phyloP scores from a whole-genome alignment of 2,329 filamentous ascomycete genomes.

The Claviceps spartinae region DNA sequence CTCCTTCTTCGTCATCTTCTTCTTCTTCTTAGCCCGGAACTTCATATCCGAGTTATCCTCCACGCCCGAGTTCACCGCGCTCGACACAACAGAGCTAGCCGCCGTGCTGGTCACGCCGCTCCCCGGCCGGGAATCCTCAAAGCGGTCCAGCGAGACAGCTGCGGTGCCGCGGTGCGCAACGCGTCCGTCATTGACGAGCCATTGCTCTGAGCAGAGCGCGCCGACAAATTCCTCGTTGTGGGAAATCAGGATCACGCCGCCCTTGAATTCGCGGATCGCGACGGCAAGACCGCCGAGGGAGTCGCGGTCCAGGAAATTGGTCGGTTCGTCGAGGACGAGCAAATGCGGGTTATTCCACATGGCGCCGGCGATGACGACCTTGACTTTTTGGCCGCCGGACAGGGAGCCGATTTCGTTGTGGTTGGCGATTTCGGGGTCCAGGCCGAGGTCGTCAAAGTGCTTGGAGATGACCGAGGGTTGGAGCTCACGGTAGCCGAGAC shows the following conservation, averaged over 20 bases:
- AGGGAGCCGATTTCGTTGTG: slow-evolving; percentile 96
- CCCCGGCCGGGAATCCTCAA: slow-evolving; percentile 67
- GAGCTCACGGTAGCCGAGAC: slow-evolving; percentile 87
- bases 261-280: slow-evolving; percentile 94
- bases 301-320: slow-evolving; percentile 98
- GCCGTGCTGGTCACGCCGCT: slow-evolving; percentile 40
- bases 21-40: slow-evolving; percentile 87
- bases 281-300: slow-evolving; percentile 94
- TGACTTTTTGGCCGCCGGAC: slow-evolving; percentile 96
- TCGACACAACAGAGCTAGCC: slow-evolving; percentile 45
- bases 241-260: slow-evolving; percentile 97
- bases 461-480: slow-evolving; percentile 90
- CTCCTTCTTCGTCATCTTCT: slow-evolving; percentile 97
- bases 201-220: slow-evolving; percentile 88
- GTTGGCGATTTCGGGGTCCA: slow-evolving; percentile 96
- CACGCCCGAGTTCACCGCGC: slow-evolving; percentile 40
- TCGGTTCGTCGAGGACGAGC: slow-evolving; percentile 93
- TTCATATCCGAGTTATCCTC: slow-evolving; percentile 73
- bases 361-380: slow-evolving; percentile 88
- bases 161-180: slow-evolving; percentile 72
- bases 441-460: slow-evolving; percentile 93
- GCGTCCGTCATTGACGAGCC: slow-evolving; percentile 80
- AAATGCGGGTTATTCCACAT: slow-evolving; percentile 99
- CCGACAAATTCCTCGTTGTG: slow-evolving; percentile 99
- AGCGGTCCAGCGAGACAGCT: slow-evolving; percentile 64